Evolutionary conservation across 192 early-diverging fungal genomes (phyloP), one percentile per base, ranked within the genome.

Genomic region (Coemansia sp.): DNA sequence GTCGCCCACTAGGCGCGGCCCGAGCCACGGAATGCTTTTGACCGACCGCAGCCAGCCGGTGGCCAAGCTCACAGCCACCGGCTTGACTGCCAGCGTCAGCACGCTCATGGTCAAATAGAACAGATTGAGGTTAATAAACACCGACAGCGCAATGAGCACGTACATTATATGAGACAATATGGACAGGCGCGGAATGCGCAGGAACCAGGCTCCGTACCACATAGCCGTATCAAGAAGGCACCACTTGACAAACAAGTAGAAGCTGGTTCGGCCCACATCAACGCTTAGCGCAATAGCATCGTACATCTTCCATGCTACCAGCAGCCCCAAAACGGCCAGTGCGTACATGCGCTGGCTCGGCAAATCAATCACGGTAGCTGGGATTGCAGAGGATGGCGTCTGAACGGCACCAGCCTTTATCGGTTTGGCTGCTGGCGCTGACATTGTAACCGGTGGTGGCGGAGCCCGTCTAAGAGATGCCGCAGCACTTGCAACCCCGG

Each of bases 301-400:
- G 63, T 72, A 81, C 10, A 62, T 10, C 60, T 81, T 81, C 78
- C 72, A 75, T 4, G 78, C 78, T 14, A 59, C 35, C 21, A 75
- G 51, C 5, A 72, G 50, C 4, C 17, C 72, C 21, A 65, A 22
- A 12, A 53, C 43, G 1, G 65, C 69, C 31, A 72, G 63, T 55
- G 72, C 69, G 37, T 75, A 75, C 25, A 72, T 61, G 2, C 78
- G 72, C 69, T 81, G 78, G 55, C 72, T 75, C 11, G 78, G 72
- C 37, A 71, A 43, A 55, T 81, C 78, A 3, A 75, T 52, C 1
- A 75, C 69, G 0, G 68, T 47, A 9, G 65, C 47, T 8, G 77
- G 72, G 17, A 80, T 71, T 31, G 77, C 77, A 61, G 77, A 78
- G n/a, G 29, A 21, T 2, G 59, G 54, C 29, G 12, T 7, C 39